Conservation (phyloP, 805 yeast genomes). For the Yamadazyma phyllophila region DNA sequence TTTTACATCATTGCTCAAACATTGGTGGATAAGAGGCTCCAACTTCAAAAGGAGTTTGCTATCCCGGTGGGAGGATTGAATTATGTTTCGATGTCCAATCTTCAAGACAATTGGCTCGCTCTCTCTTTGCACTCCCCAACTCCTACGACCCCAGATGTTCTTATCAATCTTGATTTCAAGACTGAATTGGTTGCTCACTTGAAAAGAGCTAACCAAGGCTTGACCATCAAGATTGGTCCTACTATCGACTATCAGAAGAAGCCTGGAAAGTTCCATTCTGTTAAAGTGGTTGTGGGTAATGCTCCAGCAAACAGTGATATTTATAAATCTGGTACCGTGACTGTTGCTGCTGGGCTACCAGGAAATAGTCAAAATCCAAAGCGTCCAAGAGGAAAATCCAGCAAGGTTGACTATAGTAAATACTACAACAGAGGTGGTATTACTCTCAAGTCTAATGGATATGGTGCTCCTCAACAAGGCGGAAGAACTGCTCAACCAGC, state of each 20-base stretch:
- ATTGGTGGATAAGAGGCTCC: slow-evolving; percentile 55
- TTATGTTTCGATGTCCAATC: slow-evolving; percentile 64
- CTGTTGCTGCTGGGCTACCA: slow-evolving; percentile 77
- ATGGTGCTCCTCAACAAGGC: slow-evolving; percentile 15
- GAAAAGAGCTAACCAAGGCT: slow-evolving; percentile 55
- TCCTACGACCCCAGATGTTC: slow-evolving; percentile 66
- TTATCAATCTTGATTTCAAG: slow-evolving; percentile 79
- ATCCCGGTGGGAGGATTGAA: slow-evolving; percentile 60
- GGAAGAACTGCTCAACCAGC: slow-evolving; percentile 7
- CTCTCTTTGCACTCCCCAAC: slow-evolving; percentile 49
- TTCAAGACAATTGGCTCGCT: slow-evolving; percentile 94
- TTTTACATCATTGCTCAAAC: slow-evolving; percentile 74
- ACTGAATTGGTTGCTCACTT: slow-evolving; percentile 83
- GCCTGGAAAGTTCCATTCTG: slow-evolving; percentile 76
- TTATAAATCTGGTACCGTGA: slow-evolving; percentile 87
- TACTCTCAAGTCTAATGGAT: slow-evolving; percentile 16
- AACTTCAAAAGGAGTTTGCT: slow-evolving; percentile 60
- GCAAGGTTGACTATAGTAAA: slow-evolving; percentile 41
- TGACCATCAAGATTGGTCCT: slow-evolving; percentile 65
- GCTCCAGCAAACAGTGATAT: slow-evolving; percentile 62
- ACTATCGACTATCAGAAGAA: slow-evolving; percentile 84
- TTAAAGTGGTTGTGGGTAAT: slow-evolving; percentile 64
- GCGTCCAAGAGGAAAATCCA: slow-evolving; percentile 61
- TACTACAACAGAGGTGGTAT: slow-evolving; percentile 35
- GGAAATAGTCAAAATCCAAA: slow-evolving; percentile 67